Evolutionary conservation across 768 basidiomycete species (phyloP), one percentile per base, ranked within the genome.

Genomic region (Leccinum uliginosum): DNA sequence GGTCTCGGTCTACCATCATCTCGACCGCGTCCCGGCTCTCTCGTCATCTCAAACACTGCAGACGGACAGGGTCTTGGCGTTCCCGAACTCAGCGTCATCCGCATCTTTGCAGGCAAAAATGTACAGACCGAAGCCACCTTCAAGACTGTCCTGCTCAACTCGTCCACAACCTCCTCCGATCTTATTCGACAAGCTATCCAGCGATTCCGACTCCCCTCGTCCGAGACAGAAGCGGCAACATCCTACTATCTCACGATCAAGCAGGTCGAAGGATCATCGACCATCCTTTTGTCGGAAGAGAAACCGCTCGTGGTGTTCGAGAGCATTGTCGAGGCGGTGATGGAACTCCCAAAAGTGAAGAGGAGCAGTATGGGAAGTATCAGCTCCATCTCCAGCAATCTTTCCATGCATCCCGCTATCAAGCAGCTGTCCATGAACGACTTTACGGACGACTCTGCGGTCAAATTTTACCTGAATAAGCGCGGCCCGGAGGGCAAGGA

Each of bases 51-150:
- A 3, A 78, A 83, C 12, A 73, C 80, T 35, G 70, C 82, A 24
- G 85, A 89, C 64, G 84, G 80, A 7, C 82, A 84, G 55, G 83
- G 83, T 3, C 74, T 80, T 0, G 77, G 77, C 7, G 83, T 90
- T 4, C 91, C 90, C 0, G 87, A 94, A 53, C 81, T 99, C 54
- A 97, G 89, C 64, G 97, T 99, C 59, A 87, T 99, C 51, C 90
- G 97, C 24, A 85, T 99, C 38, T 99, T 99, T 67, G 95, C 96
- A 0, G 97, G 96, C 27, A 85, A 88, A 62, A 81, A 91, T 62
- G 69, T 98, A 60, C 86, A 93, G 69, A 92, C 93, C 0, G 95
- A 98, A 64, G 93, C 94, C 2, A 97, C 96, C 6, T 99, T 99
- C 81, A 98, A 98, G 77, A 98, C 97, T 6, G 97, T 96, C 1